Evolutionary conservation across 2,329 filamentous ascomycete genomes (phyloP), one percentile per base, ranked within the genome.

Genomic region (Trichoderma koningiopsis): DNA sequence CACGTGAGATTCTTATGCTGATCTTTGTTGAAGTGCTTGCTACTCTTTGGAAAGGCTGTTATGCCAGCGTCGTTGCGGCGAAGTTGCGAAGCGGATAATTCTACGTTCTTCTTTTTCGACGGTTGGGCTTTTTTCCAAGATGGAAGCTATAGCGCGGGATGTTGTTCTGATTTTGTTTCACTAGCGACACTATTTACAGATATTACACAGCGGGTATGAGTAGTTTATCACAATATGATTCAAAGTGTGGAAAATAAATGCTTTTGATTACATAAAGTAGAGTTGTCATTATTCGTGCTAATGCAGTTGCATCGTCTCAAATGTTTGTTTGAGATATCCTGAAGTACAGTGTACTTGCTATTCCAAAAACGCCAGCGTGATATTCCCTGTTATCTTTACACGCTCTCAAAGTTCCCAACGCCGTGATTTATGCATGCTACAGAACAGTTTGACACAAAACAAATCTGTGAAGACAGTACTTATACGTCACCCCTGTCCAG

Each of bases 401-500:
- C 59, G 58, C 58, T 68, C 11, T 27, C 33, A 29, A 62, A 49
- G 13, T 33, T 19, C 7, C 37, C 22, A 64, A 71, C 69, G 70
- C 70, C 69, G 60, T 52, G 47, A 27, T 64, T 49, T 24, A 16
- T 52, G 47, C 47, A 52, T 56, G 13, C 40, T 52, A 14, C 10
- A 11, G n/a, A 56, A 43, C 11, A 47, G 29, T 10, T 59, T 55
- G 16, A 53, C 49, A 64, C n/a, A 43, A 60, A 24, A 66, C 19
- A 19, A 49, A 70, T 14, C 16, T n/a, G 27, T 22, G 5, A 33
- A 24, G 5, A 43, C 27, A 7, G 16, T 24, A 33, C 22, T 64
- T 27, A 71, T 3, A 56, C 56, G 19, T 68, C 59, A n/a, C 64
- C 53, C 31, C 59, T 55, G 71, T 88, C 86, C 70, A 91, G 80